Conservation (phyloP, 768 basidiomycete genomes). For the Jaapia argillacea region DNA sequence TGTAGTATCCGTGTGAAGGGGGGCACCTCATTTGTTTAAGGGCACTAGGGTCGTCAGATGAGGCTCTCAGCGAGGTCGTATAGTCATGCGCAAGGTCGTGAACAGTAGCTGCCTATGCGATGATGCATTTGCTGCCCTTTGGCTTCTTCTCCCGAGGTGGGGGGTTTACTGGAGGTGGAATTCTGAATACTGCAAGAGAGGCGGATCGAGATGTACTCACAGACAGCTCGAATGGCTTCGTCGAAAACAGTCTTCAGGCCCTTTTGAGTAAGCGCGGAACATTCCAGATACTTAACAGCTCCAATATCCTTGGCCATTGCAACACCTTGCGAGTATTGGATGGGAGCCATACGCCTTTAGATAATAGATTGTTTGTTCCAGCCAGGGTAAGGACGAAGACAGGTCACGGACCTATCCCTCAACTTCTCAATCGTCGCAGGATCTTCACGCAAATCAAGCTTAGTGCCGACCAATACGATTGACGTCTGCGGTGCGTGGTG, state of each 20-base stretch:
- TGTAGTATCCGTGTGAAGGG: too few relatives aligned
- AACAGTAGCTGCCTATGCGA: too few relatives aligned
- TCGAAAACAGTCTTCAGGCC: constrained; percentile 99
- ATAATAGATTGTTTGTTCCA: neutral
- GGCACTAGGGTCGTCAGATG: too few relatives aligned
- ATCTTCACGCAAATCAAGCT: constrained; percentile 96
- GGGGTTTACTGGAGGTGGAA: constrained; percentile 53
- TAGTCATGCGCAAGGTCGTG: too few relatives aligned
- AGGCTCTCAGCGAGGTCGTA: too few relatives aligned
- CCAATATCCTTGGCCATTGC: constrained; percentile 89
- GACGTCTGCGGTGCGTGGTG: constrained; percentile 95
- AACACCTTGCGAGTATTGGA: constrained; percentile 86
- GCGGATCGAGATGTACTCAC: constrained; percentile 39
- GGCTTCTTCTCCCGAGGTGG: constrained; percentile 44
- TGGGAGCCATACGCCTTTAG: constrained; percentile 86
- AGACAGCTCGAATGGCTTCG: constrained; percentile 94
- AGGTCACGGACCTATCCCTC: constrained; percentile 60
- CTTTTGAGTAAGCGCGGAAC: constrained; percentile 95
- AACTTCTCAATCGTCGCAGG: constrained; percentile 87
- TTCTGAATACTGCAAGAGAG: neutral
- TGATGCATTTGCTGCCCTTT: constrained; percentile 48
- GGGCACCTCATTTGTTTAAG: too few relatives aligned
- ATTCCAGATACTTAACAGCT: constrained; percentile 94
- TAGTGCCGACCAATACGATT: constrained; percentile 91
- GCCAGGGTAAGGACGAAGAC: neutral